A percentile compares a stretch with the other conserved stretches of the same genome.
Evolutionary conservation across 106 monocot genomes (phyloP).

Genomic region (Dioscorea zingiberensis): DNA sequence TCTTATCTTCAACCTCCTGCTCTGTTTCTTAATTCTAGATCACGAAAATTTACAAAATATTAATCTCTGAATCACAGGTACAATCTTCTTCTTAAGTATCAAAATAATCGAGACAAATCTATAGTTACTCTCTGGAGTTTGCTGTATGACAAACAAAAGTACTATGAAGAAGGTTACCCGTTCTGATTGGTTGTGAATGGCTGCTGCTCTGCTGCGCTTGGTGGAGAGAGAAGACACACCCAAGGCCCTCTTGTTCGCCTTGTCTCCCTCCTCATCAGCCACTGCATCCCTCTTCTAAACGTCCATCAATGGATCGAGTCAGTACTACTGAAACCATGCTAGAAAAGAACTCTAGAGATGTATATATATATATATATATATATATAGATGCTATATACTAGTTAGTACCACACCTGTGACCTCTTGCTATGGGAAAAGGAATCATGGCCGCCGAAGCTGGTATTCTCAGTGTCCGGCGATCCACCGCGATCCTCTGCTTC

Average conservation of each 20-base stretch:
- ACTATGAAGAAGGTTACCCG: constrained; percentile 25
- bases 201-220: constrained; percentile 56
- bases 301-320: background rate
- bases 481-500: constrained; percentile 1
- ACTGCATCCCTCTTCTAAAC: constrained; percentile 23
- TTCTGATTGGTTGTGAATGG: constrained; percentile 82
- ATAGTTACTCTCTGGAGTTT: no score
- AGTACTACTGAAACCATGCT: no score
- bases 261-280: constrained; percentile 31
- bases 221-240: constrained; percentile 31
- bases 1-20: no score
- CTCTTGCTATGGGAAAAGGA: constrained; percentile 39
- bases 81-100: no score
- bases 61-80: no score
- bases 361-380: no score
- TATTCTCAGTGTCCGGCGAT: constrained; percentile 56
- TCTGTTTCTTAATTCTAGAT: no score
- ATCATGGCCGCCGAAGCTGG: constrained; percentile 37
- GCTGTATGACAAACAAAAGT: no score
- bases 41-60: no score
- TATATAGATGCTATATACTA: no score
- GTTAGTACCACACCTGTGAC: constrained; percentile 34
- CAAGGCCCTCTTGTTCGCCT: constrained; percentile 9
- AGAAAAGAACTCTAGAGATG: no score
- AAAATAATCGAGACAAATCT: no score